A percentile compares a stretch with the other conserved stretches of the same genome.
Evolutionary conservation across 345 rosid genomes (phyloP).

Genomic region (Pistacia atlantica): DNA sequence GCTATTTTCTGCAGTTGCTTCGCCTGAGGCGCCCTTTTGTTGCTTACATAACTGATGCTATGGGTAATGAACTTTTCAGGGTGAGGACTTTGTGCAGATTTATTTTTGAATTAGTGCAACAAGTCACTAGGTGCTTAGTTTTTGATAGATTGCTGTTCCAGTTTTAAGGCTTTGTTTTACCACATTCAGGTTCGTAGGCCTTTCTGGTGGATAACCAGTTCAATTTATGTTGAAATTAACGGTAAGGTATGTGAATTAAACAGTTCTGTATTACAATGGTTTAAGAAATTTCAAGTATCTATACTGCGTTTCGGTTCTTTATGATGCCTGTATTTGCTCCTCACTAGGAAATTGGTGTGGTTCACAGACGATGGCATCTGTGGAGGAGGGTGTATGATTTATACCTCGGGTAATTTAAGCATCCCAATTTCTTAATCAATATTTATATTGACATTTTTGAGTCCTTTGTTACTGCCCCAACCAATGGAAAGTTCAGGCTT

Average conservation of each 20-base stretch:
- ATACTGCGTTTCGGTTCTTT: conserved; percentile 10
- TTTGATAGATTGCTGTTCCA: conserved; percentile 20
- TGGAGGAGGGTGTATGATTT: conserved; percentile 97
- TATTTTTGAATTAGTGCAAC: conserved; percentile 12
- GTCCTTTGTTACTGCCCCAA: neutral
- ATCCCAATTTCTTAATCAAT: conserved; percentile 5
- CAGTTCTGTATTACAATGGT: conserved; percentile 1
- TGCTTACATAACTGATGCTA: conserved; percentile 73
- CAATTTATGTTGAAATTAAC: conserved; percentile 88
- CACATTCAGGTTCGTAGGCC: conserved; percentile 85
- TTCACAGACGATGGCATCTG: conserved; percentile 94
- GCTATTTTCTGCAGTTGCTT: conserved; percentile 55
- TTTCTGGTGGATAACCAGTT: conserved; percentile 95
- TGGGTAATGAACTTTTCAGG: conserved; percentile 80
- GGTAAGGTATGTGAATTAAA: conserved; percentile 61
- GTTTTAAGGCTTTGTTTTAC: conserved; percentile 28
- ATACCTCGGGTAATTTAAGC: conserved; percentile 71
- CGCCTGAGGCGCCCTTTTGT: conserved; percentile 90
- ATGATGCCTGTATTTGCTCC: conserved; percentile 19
- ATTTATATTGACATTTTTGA: neutral
- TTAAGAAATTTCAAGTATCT: conserved; percentile 3
- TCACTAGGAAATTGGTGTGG: conserved; percentile 86
- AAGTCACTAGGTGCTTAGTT: conserved; percentile 12
- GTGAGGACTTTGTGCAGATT: conserved; percentile 41
- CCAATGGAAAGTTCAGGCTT: neutral